Evolutionary conservation across 1,139 yeast species (phyloP), one percentile per base, ranked within the genome.

Genomic region (Suhomyces coccinellae): DNA sequence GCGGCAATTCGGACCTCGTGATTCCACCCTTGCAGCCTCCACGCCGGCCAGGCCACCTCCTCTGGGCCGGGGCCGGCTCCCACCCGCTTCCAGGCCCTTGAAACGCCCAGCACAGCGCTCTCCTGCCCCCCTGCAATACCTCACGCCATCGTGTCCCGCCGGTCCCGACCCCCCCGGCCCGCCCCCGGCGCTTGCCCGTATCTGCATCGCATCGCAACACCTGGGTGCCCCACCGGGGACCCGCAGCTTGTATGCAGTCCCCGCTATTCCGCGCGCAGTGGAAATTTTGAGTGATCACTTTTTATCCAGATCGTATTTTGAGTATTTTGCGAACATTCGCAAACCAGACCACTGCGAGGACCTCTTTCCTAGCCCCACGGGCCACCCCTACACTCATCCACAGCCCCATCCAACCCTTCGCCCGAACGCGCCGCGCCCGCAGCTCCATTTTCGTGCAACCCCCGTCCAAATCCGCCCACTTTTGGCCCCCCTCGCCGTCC

Each of bases 281-380:
- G 36, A 37, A 46, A 45, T 29, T 46, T 46, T 46, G 49, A 46
- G 43, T 46, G 49, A 46, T 46, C 49, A 46, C 40, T 46, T 46
- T 20, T 46, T 42, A 40, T 27, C 36, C 29, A 28, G 38, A 33
- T 36, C 24, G 38, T 39, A 20, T 20, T 17, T 20, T 4, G 24
- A 20, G 24, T 20, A 20, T 20, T 28, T 38, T 38, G 41, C 41
- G 36, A 38, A 35, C 15, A 16, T n/a, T 17, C 38, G 28, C 36
- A 30, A 28, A 26, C 27, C 27, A 6, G 29, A 34, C 24, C 29
- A 12, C 22, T 26, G 24, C 24, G 24, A 20, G 15, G 26, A 34
- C 29, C 26, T 11, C 14, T 22, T 12, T 29, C 24, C 26, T 15
- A 8, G 30, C 33, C 27, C 7, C 32, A n/a, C 33, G 16, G 14